A percentile compares a stretch with the other conserved stretches of the same genome.
phyloP scores from a whole-genome alignment of 1,139 yeast species.

The Blastobotrys capitulatus region DNA sequence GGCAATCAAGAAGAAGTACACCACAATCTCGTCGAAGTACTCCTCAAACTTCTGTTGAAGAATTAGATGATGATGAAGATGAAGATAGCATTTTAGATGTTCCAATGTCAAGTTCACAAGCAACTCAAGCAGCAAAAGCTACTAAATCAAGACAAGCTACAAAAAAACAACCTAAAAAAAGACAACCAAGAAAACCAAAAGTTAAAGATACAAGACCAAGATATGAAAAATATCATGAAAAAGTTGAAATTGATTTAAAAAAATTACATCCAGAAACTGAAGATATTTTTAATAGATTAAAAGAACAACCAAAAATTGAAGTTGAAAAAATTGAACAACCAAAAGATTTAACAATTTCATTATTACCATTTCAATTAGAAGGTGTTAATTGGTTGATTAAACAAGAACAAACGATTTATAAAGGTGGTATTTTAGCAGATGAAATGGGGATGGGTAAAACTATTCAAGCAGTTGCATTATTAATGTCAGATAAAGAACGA shows the following conservation, averaged over 20 bases:
- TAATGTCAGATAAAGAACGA: constrained; percentile 59
- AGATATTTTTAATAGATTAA: constrained; percentile 64
- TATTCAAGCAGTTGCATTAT: constrained; percentile 84
- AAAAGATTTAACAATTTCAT: constrained; percentile 59
- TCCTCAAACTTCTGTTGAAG: constrained; percentile 2
- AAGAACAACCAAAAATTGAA: constrained; percentile 42
- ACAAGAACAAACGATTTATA: constrained; percentile 74
- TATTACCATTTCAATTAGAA: constrained; percentile 88
- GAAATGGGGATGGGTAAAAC: constrained; percentile 99
- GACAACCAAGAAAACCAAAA: background rate
- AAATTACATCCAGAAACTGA: constrained; percentile 73
- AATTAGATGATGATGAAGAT: constrained; percentile 1
- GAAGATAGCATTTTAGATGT: background rate
- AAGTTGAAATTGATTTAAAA: constrained; percentile 52
- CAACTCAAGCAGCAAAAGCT: background rate
- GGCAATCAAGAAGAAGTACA: background rate
- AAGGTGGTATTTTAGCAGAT: constrained; percentile 95
- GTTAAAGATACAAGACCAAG: constrained; percentile 4
- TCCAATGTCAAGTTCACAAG: constrained; percentile 9
- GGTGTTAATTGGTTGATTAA: constrained; percentile 83
- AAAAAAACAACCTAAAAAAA: no score
- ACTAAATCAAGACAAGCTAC: no score
- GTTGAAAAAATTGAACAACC: constrained; percentile 73
- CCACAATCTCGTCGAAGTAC: constrained; percentile 1
- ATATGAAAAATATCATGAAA: constrained; percentile 14